Base-by-base conservation (phyloP, 1,284 basidiomycete species). In the Abortiporus biennis region DNA sequence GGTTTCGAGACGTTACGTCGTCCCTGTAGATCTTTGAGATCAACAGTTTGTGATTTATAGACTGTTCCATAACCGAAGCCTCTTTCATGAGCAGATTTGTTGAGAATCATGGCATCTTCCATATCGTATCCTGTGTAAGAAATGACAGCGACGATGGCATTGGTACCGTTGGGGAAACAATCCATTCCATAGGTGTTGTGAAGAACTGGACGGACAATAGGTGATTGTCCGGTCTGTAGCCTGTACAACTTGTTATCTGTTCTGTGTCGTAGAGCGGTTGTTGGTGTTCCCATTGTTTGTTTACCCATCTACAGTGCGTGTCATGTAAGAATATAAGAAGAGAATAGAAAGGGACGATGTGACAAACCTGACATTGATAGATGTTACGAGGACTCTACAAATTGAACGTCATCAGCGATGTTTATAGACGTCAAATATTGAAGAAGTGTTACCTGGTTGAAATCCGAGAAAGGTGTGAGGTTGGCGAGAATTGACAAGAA, bases 71-170 rank as follows among this genome's bases (percentile, higher is more conserved):
- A 97, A 0, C 77, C 93, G 61, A 99, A 99, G 0, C 96, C 96
- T 33, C 96, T 85, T 66, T 99, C 96, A 61, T 99, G 93, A 3
- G 92, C 88, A 3, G 93, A 98, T 70, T 99, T 99, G 69, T 99
- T 99, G 41, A 99, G 69, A 54, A 99, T 99, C 96, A 99, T 99
- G 48, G 96, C 96, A 57, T 99, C 96, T 68, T 99, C 96, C 96
- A 99, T 99, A 63, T 99, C 96, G 66, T 99, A 99, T 4, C 96
- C 96, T 0, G 96, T 99, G 64, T 99, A 99, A 0, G 96, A 99
- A 54, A 99, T 98, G 60, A 99, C 96, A 17, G 96, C 96, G 40
- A 99, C 96, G 45, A 99, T 77, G 13, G 96, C 96, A 63, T 99
- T 99, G 33, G 90, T 97, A 13, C 95, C 96, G 59, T 96, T 99